phyloP scores from a whole-genome alignment of 306 rosid genomes.

The Albizia julibrissin region DNA sequence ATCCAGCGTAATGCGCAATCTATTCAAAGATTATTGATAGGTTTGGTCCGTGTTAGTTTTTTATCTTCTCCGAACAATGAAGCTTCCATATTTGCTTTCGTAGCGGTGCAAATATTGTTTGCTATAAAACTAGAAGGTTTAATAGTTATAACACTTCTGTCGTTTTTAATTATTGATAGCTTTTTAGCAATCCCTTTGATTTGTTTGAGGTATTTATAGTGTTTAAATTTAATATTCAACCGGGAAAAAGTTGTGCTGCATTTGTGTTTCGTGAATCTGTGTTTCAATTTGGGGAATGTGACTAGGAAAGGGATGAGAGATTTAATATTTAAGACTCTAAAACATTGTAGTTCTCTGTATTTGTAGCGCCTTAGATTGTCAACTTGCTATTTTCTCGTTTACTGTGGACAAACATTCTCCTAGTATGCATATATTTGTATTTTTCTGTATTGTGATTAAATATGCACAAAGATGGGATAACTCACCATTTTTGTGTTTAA shows the following conservation, averaged over 20 bases:
- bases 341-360: background rate
- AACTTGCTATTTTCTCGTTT: constrained; percentile 12
- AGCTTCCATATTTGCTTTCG: background rate
- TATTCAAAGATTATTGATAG: background rate
- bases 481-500: constrained; percentile 21
- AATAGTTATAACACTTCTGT: background rate
- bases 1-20: background rate
- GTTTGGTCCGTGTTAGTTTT: background rate
- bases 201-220: background rate
- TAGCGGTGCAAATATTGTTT: background rate
- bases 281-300: constrained; percentile 1
- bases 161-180: background rate
- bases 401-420: background rate
- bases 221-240: background rate
- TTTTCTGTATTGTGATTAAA: constrained; percentile 1
- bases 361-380: background rate
- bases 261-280: background rate
- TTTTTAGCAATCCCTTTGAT: background rate
- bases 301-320: background rate
- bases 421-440: constrained; percentile 5
- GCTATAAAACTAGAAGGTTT: background rate
- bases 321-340: background rate
- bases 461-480: background rate
- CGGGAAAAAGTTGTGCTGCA: background rate
- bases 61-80: background rate